Conservation (phyloP, 768 basidiomycete species). For the Crucibulum laeve region DNA sequence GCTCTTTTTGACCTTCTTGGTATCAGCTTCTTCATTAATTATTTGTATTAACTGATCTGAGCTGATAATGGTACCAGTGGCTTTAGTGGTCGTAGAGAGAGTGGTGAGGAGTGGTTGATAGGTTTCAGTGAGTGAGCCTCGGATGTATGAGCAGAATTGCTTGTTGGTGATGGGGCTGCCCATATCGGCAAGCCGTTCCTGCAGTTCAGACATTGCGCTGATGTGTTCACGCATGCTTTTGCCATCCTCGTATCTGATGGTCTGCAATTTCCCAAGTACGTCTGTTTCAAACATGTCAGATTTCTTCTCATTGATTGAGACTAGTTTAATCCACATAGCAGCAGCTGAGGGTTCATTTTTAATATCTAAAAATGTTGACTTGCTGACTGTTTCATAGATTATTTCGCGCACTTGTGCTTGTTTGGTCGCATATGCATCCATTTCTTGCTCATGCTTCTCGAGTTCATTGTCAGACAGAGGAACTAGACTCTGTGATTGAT, state of each 20-base stretch:
- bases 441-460: slow-evolving; percentile 11
- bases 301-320: slow-evolving; percentile 15
- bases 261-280: slow-evolving; percentile 15
- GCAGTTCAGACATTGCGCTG: slow-evolving; percentile 15
- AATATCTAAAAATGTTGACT: slow-evolving; percentile 16
- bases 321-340: slow-evolving; percentile 16
- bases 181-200: slow-evolving; percentile 21
- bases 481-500: slow-evolving; percentile 1
- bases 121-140: slow-evolving; percentile 8
- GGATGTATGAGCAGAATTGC: slow-evolving; percentile 11
- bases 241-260: slow-evolving; percentile 11
- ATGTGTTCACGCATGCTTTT: slow-evolving; percentile 13
- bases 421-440: slow-evolving; percentile 18
- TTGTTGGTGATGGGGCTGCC: slow-evolving; percentile 4
- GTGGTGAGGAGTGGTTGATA: slow-evolving; percentile 12
- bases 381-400: slow-evolving; percentile 18
- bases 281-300: slow-evolving; percentile 13
- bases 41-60: slow-evolving; percentile 9
- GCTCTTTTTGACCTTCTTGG: slow-evolving; percentile 8
- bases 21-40: slow-evolving; percentile 10
- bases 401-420: slow-evolving; percentile 17
- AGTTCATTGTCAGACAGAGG: slow-evolving; percentile 13
- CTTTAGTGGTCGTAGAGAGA: slow-evolving; percentile 8
- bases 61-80: slow-evolving; percentile 3
- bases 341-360: slow-evolving; percentile 14